Evolutionary conservation across 805 yeast genomes (phyloP).

Genomic region (Pichia cephalocereana): DNA sequence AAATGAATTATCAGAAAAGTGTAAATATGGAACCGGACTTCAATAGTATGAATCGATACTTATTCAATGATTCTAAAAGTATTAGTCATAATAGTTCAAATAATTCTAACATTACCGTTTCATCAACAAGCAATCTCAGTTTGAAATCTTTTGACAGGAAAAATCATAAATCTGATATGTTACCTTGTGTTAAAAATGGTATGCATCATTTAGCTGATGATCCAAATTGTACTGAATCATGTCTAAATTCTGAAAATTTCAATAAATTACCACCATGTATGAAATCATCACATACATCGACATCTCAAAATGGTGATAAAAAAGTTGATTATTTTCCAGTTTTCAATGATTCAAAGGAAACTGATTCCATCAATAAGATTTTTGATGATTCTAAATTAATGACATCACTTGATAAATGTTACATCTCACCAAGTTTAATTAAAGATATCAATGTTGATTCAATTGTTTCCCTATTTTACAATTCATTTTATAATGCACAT

Average conservation of each 20-base stretch:
- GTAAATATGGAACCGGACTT: neutral
- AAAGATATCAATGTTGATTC: conserved; percentile 20
- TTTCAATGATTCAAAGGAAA: conserved; percentile 24
- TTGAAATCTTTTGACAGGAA: neutral
- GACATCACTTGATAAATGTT: conserved; percentile 15
- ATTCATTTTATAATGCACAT: conserved; percentile 32
- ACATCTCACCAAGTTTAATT: conserved; percentile 23
- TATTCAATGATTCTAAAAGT: neutral
- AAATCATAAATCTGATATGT: conserved; percentile 8
- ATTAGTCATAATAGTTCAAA: neutral
- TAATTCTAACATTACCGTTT: neutral
- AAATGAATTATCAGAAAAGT: too few species aligned
- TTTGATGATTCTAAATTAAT: conserved; percentile 17
- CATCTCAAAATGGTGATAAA: neutral
- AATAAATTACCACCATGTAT: conserved; percentile 25
- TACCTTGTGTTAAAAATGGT: conserved; percentile 25
- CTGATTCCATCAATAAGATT: conserved; percentile 16
- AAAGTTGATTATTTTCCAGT: conserved; percentile 22
- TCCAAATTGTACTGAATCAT: conserved; percentile 19
- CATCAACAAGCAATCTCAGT: neutral
- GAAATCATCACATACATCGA: conserved; percentile 8
- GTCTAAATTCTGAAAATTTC: conserved; percentile 20
- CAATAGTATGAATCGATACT: neutral
- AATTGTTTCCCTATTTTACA: conserved; percentile 27
- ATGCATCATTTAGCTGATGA: conserved; percentile 12